phyloP scores from a whole-genome alignment of 805 yeast species.

The Candida odintsovae region DNA sequence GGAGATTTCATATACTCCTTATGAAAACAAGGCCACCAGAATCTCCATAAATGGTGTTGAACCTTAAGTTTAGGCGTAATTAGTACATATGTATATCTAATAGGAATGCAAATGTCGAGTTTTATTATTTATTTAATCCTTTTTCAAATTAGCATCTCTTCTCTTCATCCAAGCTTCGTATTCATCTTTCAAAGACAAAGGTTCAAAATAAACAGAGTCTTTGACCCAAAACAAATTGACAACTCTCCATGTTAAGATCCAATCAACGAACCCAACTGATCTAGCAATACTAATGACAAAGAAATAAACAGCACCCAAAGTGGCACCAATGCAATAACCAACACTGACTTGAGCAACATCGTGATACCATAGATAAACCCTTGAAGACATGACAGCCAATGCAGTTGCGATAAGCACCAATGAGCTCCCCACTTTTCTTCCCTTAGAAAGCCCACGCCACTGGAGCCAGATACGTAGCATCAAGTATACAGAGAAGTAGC shows the following conservation, averaged over 20 bases:
- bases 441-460: slow-evolving; percentile 32
- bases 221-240: slow-evolving; percentile 47
- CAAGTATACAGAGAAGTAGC: slow-evolving; percentile 63
- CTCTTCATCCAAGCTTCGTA: slow-evolving; percentile 29
- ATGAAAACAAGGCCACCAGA: slow-evolving; percentile 61
- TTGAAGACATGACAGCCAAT: slow-evolving; percentile 51
- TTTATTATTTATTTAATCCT: background rate
- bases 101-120: background rate
- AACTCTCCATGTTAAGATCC: slow-evolving; percentile 56
- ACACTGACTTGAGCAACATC: slow-evolving; percentile 64
- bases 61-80: background rate
- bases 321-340: slow-evolving; percentile 61
- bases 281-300: slow-evolving; percentile 46
- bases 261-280: slow-evolving; percentile 60
- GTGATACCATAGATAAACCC: slow-evolving; percentile 80
- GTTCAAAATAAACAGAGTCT: slow-evolving; percentile 51
- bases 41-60: slow-evolving; percentile 31
- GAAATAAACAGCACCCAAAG: slow-evolving; percentile 56
- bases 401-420: slow-evolving; percentile 24
- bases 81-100: background rate
- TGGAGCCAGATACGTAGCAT: slow-evolving; percentile 37
- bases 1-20: slow-evolving; percentile 83
- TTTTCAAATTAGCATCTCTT: slow-evolving; percentile 7
- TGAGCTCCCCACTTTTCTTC: slow-evolving; percentile 27
- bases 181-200: slow-evolving; percentile 43